Base-by-base conservation (phyloP, 345 rosid genomes). In the Camelina neglecta region DNA sequence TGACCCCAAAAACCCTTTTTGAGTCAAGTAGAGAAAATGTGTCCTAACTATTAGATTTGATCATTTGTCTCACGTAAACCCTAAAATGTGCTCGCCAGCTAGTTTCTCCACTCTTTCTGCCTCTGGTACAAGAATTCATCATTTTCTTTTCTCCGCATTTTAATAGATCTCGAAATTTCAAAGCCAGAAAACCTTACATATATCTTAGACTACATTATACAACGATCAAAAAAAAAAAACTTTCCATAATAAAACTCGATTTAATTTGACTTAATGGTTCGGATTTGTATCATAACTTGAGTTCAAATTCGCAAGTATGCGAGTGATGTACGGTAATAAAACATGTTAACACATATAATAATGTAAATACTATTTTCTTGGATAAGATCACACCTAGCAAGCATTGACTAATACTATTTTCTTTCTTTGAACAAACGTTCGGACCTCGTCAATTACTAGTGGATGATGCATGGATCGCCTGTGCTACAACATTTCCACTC, bases 41-140 rank as follows among this genome's bases (percentile, higher is more conserved):
- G 20, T 67, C 13, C 21, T 18, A 15, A 18, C 8, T 20, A 4
- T 49, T 33, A 8, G 70, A 49, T 49, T 50, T 15, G 20, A 45
- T 26, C 38, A 45, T 26, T 13, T 48, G 57, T 49, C 45, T 50
- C 33, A 36, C 31, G 35, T 50, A 66, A 66, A 67, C 60, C 35
- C 48, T 50, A 67, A 51, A 51, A 51, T 21, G 47, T 66, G 71
- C 12, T 61, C 7, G 35, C 35, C 35, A 41, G 1, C 50, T 12
- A 49, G 58, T 36, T 51, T 50, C 35, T 51, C 48, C 60, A 67
- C 71, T 50, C 26, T 18, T 15, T 20, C 1, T 26, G 29, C 29
- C 29, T 26, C 29, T 44, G 4, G 8, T 39, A 7, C 15, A 24
- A 24, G 4, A 7, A 9, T 8, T 24, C 38, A 63, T 63, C 21